A percentile compares a stretch with the other conserved stretches of the same genome.
Conservation (phyloP, 164 flowering plant genomes). For the Sedum album region DNA sequence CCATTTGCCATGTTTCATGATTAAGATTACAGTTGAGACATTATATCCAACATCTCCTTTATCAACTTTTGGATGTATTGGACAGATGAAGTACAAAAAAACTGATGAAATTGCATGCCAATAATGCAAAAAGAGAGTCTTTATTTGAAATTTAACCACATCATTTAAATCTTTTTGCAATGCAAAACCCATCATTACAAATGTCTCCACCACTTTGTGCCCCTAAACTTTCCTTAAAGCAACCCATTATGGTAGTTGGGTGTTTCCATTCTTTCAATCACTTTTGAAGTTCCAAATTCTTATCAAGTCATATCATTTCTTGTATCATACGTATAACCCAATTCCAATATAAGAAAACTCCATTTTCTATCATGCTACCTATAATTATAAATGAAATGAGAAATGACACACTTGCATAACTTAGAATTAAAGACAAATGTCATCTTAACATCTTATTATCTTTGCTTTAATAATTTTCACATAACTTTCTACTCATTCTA, state of each 20-base stretch:
- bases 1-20: background rate
- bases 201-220: background rate
- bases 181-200: conserved; percentile 1
- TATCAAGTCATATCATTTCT: too few relatives aligned
- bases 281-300: background rate
- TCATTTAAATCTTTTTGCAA: conserved; percentile 4
- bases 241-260: background rate
- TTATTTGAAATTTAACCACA: background rate
- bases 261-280: background rate
- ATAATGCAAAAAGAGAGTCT: conserved; percentile 5
- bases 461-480: too few relatives aligned
- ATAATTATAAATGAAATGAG: too few relatives aligned
- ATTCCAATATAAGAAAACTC: too few relatives aligned
- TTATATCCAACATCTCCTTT: background rate
- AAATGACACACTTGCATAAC: background rate
- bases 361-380: too few relatives aligned
- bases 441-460: background rate
- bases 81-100: background rate
- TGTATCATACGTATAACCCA: background rate
- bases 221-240: conserved; percentile 4
- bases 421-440: too few relatives aligned
- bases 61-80: background rate
- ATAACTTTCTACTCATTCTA: too few relatives aligned
- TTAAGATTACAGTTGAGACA: background rate
- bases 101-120: conserved; percentile 3